phyloP scores from a whole-genome alignment of 352 stramenopile species.

The Phytophthora uliginosa region DNA sequence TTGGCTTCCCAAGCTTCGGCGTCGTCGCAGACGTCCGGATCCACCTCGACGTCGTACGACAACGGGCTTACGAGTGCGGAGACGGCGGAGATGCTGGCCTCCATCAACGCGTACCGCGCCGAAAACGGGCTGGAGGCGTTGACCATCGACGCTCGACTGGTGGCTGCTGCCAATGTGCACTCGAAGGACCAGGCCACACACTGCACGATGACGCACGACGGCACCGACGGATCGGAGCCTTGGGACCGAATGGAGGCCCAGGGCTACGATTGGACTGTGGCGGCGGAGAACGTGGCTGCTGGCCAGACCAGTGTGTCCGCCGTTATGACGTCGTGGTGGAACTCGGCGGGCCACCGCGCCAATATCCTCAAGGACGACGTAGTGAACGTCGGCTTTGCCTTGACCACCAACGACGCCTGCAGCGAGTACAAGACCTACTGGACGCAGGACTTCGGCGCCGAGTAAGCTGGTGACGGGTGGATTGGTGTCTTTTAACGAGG shows the following conservation, averaged over 20 bases:
- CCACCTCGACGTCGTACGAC: constrained; percentile 26
- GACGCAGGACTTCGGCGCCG: constrained; percentile 62
- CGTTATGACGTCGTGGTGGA: constrained; percentile 68
- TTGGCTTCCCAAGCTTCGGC: constrained; percentile 13
- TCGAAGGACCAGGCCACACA: constrained; percentile 52
- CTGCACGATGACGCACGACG: constrained; percentile 61
- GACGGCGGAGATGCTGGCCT: constrained; percentile 51
- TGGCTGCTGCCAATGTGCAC: constrained; percentile 47
- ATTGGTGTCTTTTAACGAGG: constrained; percentile 4
- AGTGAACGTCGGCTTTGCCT: constrained; percentile 42
- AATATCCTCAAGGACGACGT: constrained; percentile 68
- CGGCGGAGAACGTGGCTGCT: constrained; percentile 66
- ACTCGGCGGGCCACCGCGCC: constrained; percentile 53
- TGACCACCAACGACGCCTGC: constrained; percentile 38
- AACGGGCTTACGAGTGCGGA: constrained; percentile 50
- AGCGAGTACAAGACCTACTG: constrained; percentile 61
- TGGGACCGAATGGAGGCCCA: constrained; percentile 48
- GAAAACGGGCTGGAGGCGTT: constrained; percentile 47
- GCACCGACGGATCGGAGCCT: constrained; percentile 45
- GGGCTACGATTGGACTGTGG: constrained; percentile 50
- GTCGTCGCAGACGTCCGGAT: constrained; percentile 19
- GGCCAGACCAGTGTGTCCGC: constrained; percentile 45
- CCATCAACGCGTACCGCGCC: constrained; percentile 62
- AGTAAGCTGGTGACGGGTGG: constrained; percentile 6
- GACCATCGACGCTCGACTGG: constrained; percentile 49